phyloP scores from a whole-genome alignment of 2,329 filamentous ascomycete genomes.

The Calonectria leucothoes region DNA sequence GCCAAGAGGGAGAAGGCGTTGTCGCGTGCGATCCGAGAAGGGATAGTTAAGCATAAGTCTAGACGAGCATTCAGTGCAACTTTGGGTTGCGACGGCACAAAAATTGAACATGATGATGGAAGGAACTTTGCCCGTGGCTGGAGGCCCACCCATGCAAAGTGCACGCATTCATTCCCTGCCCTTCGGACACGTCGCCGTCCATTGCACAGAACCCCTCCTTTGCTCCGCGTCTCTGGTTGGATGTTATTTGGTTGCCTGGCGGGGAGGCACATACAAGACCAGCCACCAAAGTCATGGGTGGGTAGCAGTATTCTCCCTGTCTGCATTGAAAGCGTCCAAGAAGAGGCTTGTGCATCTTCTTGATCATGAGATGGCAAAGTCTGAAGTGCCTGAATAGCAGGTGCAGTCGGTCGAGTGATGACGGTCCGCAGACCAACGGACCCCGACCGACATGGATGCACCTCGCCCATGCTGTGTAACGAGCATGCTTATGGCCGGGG shows the following conservation, averaged over 20 bases:
- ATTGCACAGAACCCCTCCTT: background rate
- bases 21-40: background rate
- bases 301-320: background rate
- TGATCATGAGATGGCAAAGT: too few species aligned
- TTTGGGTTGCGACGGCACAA: background rate
- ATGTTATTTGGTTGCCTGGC: slow-evolving; percentile 1
- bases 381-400: too few species aligned
- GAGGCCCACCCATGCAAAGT: background rate
- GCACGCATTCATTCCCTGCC: background rate
- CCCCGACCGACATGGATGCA: too few species aligned
- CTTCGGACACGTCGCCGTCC: background rate
- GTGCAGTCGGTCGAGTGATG: too few species aligned
- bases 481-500: too few species aligned
- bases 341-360: background rate
- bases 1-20: background rate
- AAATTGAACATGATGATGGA: background rate
- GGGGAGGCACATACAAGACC: background rate
- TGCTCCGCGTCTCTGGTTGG: background rate
- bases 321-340: background rate
- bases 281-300: background rate
- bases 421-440: too few species aligned
- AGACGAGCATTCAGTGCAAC: background rate
- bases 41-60: background rate
- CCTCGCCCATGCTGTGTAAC: too few species aligned
- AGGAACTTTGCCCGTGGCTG: background rate